phyloP scores from a whole-genome alignment of 345 rosid species.

The Brassica carinata region DNA sequence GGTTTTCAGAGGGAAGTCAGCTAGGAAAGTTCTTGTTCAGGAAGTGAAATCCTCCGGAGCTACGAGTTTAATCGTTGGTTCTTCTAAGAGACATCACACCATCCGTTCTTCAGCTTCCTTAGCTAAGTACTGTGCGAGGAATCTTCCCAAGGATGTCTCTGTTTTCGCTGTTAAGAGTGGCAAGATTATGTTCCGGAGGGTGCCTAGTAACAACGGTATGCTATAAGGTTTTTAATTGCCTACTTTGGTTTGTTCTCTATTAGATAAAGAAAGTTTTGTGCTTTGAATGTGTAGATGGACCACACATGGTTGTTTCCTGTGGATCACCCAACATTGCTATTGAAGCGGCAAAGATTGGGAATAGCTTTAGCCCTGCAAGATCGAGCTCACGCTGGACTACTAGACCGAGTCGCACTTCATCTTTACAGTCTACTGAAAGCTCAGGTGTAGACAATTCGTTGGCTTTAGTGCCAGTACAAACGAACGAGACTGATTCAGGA shows the following conservation, averaged over 20 bases:
- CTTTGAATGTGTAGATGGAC: conserved; percentile 28
- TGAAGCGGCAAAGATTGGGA: conserved; percentile 38
- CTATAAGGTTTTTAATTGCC: not conserved
- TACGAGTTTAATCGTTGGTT: conserved; percentile 67
- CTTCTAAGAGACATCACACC: conserved; percentile 52
- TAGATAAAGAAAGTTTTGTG: conserved; percentile 10
- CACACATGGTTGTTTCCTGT: conserved; percentile 33
- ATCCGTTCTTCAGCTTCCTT: conserved; percentile 64
- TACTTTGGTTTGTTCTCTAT: conserved; percentile 8
- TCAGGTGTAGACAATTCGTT: conserved; percentile 48
- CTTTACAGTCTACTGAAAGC: conserved; percentile 29
- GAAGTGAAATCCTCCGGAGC: conserved; percentile 69
- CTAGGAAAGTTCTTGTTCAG: conserved; percentile 61
- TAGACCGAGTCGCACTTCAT: conserved; percentile 30
- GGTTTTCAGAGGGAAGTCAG: conserved; percentile 79
- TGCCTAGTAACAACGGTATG: conserved; percentile 30
- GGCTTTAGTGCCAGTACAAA: conserved; percentile 57
- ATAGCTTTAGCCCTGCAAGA: conserved; percentile 31
- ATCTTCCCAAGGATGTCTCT: conserved; percentile 56
- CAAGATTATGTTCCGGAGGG: conserved; percentile 61
- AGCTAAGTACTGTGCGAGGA: conserved; percentile 83
- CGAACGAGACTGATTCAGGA: conserved; percentile 44
- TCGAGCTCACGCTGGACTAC: conserved; percentile 40
- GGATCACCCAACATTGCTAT: conserved; percentile 35
- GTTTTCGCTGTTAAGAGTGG: conserved; percentile 78